These are phyloP conservation scores for Fragaria iinumae DNA, from an alignment of 306 rosid genomes.

Conservation along the genomic window DNA sequence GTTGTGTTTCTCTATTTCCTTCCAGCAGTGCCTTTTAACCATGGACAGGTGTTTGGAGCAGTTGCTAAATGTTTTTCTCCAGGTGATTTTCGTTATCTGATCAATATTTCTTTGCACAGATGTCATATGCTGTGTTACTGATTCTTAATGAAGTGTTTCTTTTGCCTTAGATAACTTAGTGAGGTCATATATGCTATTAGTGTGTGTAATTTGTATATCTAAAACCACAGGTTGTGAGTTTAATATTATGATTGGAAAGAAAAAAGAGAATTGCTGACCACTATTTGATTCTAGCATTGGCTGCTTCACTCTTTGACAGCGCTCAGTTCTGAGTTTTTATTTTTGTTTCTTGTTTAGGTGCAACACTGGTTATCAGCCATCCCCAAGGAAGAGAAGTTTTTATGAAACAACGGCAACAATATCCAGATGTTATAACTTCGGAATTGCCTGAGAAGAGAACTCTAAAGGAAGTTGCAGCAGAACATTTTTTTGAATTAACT, in stretches of 20 bases:
- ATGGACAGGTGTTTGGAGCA: slow-evolving; percentile 51
- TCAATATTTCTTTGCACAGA: background rate
- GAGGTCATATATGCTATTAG: background rate
- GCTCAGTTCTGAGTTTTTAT: background rate
- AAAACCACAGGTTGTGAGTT: background rate
- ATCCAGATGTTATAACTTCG: slow-evolving; percentile 59
- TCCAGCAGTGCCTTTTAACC: slow-evolving; percentile 69
- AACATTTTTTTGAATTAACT: slow-evolving; percentile 53
- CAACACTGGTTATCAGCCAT: slow-evolving; percentile 80
- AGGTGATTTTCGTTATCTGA: slow-evolving; percentile 33
- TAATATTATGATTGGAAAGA: background rate
- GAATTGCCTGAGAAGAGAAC: slow-evolving; percentile 62
- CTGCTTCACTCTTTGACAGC: background rate
- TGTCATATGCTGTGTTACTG: background rate
- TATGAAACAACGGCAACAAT: slow-evolving; percentile 52
- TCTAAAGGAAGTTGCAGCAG: slow-evolving; percentile 57
- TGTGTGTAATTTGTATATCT: background rate
- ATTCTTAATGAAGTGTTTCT: background rate
- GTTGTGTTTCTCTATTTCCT: slow-evolving; percentile 78
- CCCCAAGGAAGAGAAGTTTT: slow-evolving; percentile 70
- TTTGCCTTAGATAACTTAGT: background rate
- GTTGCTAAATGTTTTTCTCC: slow-evolving; percentile 52
- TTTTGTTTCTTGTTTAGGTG: slow-evolving; percentile 46
- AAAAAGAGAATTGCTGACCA: background rate
- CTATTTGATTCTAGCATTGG: background rate